These are phyloP conservation scores for Eucalyptus leucophloia DNA, from an alignment of 345 rosid genomes.

Conservation along the genomic window DNA sequence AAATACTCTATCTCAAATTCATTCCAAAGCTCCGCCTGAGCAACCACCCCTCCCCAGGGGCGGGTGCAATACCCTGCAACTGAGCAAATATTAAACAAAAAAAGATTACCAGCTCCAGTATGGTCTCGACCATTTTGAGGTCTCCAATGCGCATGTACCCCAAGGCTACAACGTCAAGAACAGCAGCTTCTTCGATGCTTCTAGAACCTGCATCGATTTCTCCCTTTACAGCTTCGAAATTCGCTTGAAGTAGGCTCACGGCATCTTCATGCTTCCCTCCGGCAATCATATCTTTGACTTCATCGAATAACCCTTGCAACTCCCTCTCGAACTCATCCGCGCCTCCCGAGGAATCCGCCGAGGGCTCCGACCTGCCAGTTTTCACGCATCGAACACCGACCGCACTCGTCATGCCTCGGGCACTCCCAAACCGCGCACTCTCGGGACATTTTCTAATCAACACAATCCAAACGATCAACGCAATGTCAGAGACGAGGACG, in stretches of 20 bases:
- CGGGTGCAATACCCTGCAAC: not conserved
- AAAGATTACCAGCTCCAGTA: constrained; percentile 43
- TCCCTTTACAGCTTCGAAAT: constrained; percentile 60
- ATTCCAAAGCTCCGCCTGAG: not conserved
- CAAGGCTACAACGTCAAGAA: constrained; percentile 66
- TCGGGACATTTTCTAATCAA: not conserved
- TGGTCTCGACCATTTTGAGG: constrained; percentile 25
- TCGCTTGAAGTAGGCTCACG: constrained; percentile 65
- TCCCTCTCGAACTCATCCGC: constrained; percentile 45
- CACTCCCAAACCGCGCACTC: not conserved
- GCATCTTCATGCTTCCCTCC: constrained; percentile 54
- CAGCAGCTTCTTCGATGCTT: constrained; percentile 70
- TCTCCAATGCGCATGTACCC: constrained; percentile 72
- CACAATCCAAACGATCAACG: not conserved
- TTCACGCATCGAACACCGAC: not conserved
- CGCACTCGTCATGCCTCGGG: not conserved
- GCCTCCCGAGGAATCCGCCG: not conserved
- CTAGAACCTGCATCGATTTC: constrained; percentile 40
- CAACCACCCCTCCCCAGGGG: not conserved
- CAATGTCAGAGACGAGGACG: accelerated
- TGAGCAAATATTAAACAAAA: not conserved
- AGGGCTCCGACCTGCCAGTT: not conserved
- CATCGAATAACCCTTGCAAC: constrained; percentile 56
- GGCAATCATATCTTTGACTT: constrained; percentile 51
- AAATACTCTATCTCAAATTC: not conserved